Evolutionary conservation across 768 basidiomycete species (phyloP).

Genomic region (Leccinum boreale): DNA sequence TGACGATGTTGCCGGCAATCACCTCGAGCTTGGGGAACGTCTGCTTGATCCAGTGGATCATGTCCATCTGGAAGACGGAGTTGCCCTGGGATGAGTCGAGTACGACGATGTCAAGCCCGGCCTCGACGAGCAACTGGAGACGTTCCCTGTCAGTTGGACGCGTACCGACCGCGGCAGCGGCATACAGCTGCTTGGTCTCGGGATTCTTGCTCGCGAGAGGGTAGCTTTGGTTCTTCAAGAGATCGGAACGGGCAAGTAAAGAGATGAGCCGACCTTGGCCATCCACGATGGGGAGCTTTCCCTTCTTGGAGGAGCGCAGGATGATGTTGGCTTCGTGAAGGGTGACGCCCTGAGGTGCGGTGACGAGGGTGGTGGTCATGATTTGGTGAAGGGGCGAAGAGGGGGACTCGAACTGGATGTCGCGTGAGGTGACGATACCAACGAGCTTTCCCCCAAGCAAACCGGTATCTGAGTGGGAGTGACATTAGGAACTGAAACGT

Average conservation of each 20-base stretch:
- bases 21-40: slow-evolving; percentile 86
- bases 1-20: slow-evolving; percentile 97
- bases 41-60: slow-evolving; percentile 90
- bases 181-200: slow-evolving; percentile 90
- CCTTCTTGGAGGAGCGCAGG: slow-evolving; percentile 95
- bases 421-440: slow-evolving; percentile 95
- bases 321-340: slow-evolving; percentile 90
- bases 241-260: slow-evolving; percentile 93
- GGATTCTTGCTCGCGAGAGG: slow-evolving; percentile 92
- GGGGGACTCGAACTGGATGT: slow-evolving; percentile 86
- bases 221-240: slow-evolving; percentile 96
- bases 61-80: slow-evolving; percentile 89
- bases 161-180: slow-evolving; percentile 94
- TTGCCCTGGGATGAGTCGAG: slow-evolving; percentile 98
- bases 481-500: slow-evolving; percentile 18
- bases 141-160: slow-evolving; percentile 85
- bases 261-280: slow-evolving; percentile 61
- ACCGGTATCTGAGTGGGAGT: slow-evolving; percentile 66
- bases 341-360: slow-evolving; percentile 84
- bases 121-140: slow-evolving; percentile 81
- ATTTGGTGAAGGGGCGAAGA: slow-evolving; percentile 67
- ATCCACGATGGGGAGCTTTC: slow-evolving; percentile 89
- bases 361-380: slow-evolving; percentile 89
- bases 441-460: slow-evolving; percentile 86
- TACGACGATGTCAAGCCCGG: slow-evolving; percentile 92